Percentiles rank a stretch among this genome's conserved stretches.
Evolutionary conservation across 1,284 basidiomycete species (phyloP).

Genomic region (Malassezia yamatoensis): DNA sequence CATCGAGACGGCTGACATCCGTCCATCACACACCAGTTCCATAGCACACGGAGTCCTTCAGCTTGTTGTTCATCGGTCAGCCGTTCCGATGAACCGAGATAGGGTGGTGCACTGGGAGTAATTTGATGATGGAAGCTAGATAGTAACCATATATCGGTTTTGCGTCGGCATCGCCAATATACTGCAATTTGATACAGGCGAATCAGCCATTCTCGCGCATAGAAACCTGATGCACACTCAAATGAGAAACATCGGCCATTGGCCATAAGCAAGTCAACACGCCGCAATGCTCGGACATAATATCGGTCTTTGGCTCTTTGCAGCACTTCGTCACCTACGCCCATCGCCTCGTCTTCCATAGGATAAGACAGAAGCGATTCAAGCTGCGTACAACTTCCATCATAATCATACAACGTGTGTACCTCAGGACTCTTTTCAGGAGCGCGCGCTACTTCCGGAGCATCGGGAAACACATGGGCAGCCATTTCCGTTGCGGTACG

Average conservation of each 20-base stretch:
- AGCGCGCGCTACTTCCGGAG: not conserved
- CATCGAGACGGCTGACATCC: constrained; percentile 64
- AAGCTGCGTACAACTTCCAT: constrained; percentile 7
- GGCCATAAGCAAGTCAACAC: constrained; percentile 64
- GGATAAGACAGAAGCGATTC: not conserved
- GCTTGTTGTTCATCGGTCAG: constrained; percentile 46
- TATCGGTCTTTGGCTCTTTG: constrained; percentile 51
- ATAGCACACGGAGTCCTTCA: constrained; percentile 58
- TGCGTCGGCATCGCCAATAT: constrained; percentile 67
- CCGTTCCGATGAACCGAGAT: not conserved
- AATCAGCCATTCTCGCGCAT: constrained; percentile 68
- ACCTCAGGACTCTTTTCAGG: not conserved
- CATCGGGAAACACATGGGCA: not conserved
- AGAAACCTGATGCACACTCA: constrained; percentile 52
- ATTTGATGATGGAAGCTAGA: constrained; percentile 57
- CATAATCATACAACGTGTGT: constrained; percentile 10
- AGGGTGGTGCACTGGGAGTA: not conserved
- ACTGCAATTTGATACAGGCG: constrained; percentile 59
- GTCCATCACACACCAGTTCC: constrained; percentile 69
- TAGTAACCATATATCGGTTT: constrained; percentile 61
- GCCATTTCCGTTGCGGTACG: not conserved
- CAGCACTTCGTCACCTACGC: constrained; percentile 60
- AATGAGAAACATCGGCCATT: constrained; percentile 63
- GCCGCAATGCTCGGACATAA: constrained; percentile 57
- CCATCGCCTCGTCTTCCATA: constrained; percentile 54